Conservation (phyloP, 257 asterid genomes). For the Nicotiana sylvestris region DNA sequence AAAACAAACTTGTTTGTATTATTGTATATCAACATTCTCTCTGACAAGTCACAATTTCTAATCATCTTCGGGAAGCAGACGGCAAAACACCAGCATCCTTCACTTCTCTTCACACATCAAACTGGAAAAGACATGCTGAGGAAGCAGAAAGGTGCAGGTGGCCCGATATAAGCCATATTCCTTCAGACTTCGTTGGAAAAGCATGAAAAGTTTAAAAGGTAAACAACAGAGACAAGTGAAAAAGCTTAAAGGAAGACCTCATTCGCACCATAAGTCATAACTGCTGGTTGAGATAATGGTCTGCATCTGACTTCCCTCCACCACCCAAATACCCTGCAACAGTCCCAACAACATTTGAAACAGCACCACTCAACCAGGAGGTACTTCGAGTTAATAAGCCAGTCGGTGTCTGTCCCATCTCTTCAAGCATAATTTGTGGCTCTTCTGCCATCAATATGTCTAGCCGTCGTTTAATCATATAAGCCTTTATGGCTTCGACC, state of each 20-base stretch:
- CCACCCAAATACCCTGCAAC: constrained; percentile 58
- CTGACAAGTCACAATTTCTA: neutral
- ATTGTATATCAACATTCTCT: neutral
- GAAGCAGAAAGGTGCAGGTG: neutral
- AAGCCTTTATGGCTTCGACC: constrained; percentile 58
- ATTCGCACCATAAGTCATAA: constrained; percentile 29
- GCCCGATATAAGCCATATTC: neutral
- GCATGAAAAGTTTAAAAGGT: neutral
- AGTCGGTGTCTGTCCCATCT: constrained; percentile 27
- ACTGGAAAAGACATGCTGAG: neutral
- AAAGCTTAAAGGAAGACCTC: neutral
- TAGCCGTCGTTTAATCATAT: constrained; percentile 55
- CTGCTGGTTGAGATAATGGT: constrained; percentile 62
- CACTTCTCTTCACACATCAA: neutral
- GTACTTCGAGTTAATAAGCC: constrained; percentile 60
- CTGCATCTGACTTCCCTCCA: constrained; percentile 33
- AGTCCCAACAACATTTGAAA: constrained; percentile 47
- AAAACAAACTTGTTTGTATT: neutral
- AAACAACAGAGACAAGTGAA: neutral
- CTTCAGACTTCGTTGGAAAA: neutral
- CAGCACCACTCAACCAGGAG: constrained; percentile 57
- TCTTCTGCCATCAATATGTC: constrained; percentile 58
- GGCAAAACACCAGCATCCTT: neutral
- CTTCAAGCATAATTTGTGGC: constrained; percentile 29
- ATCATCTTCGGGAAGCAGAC: neutral